Conservation (phyloP, 495 filamentous ascomycete species). For the Xylaria venustula region DNA sequence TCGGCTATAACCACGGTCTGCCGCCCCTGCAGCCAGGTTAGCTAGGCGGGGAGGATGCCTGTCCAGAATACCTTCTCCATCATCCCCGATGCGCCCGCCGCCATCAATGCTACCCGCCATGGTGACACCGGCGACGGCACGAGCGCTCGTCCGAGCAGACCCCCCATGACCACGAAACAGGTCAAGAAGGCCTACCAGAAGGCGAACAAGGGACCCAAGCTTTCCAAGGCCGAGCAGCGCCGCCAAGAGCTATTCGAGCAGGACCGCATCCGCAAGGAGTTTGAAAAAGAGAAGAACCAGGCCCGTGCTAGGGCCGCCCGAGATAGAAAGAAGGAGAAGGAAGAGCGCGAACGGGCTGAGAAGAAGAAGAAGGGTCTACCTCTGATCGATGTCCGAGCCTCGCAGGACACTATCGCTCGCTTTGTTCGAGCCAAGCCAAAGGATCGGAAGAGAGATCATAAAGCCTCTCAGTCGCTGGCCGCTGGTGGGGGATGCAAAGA, state of each 20-base stretch:
- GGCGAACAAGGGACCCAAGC: slow-evolving; percentile 29
- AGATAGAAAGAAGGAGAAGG: slow-evolving; percentile 46
- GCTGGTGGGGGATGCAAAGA: not conserved
- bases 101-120: slow-evolving; percentile 15
- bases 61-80: slow-evolving; percentile 33
- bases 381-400: slow-evolving; percentile 38
- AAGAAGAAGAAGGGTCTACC: slow-evolving; percentile 42
- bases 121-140: not conserved
- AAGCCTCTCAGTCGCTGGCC: slow-evolving; percentile 1
- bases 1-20: not conserved
- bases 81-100: slow-evolving; percentile 26
- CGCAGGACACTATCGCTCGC: slow-evolving; percentile 43
- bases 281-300: slow-evolving; percentile 42
- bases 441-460: slow-evolving; percentile 25
- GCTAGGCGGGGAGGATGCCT: slow-evolving; percentile 12
- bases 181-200: slow-evolving; percentile 39
- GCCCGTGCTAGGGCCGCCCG: slow-evolving; percentile 34
- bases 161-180: slow-evolving; percentile 47
- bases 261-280: slow-evolving; percentile 42
- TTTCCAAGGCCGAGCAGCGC: slow-evolving; percentile 42
- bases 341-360: slow-evolving; percentile 31
- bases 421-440: slow-evolving; percentile 36
- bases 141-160: slow-evolving; percentile 10
- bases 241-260: slow-evolving; percentile 42
- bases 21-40: not conserved